phyloP scores from a whole-genome alignment of 225 moss, liverwort and hornwort genomes.

The Takakia lepidozioides region DNA sequence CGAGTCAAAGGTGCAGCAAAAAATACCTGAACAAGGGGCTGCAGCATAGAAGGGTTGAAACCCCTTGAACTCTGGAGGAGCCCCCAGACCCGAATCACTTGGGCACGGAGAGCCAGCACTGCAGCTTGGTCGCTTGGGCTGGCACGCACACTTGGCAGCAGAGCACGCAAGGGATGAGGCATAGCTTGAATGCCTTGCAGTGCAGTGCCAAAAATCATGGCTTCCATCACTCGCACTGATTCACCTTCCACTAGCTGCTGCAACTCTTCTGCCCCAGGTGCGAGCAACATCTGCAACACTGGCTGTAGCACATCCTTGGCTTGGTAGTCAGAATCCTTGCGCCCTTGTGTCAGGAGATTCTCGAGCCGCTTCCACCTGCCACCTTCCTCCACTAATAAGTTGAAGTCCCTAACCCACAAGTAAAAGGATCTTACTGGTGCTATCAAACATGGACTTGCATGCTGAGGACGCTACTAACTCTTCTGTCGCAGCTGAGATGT shows the following conservation, averaged over 20 bases:
- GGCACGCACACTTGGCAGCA: constrained; percentile 48
- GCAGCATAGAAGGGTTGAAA: constrained; percentile 76
- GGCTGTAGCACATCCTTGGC: constrained; percentile 88
- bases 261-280: constrained; percentile 73
- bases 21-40: constrained; percentile 91
- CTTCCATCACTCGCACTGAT: constrained; percentile 78
- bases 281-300: constrained; percentile 66
- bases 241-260: constrained; percentile 72
- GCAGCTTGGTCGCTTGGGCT: constrained; percentile 60
- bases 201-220: constrained; percentile 74
- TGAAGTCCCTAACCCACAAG: too few species aligned
- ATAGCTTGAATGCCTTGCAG: constrained; percentile 57
- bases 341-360: constrained; percentile 77
- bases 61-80: constrained; percentile 74
- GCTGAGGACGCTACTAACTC: too few species aligned
- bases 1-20: too few species aligned
- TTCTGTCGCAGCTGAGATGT: too few species aligned
- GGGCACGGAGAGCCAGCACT: constrained; percentile 67
- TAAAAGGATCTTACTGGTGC: too few species aligned
- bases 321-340: constrained; percentile 83
- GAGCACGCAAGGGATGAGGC: constrained; percentile 44
- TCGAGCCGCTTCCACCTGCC: constrained; percentile 98
- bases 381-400: too few species aligned
- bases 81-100: constrained; percentile 74
- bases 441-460: too few species aligned